Evolutionary conservation across 805 yeast species (phyloP).

Genomic region (Hanseniaspora mollemarum): DNA sequence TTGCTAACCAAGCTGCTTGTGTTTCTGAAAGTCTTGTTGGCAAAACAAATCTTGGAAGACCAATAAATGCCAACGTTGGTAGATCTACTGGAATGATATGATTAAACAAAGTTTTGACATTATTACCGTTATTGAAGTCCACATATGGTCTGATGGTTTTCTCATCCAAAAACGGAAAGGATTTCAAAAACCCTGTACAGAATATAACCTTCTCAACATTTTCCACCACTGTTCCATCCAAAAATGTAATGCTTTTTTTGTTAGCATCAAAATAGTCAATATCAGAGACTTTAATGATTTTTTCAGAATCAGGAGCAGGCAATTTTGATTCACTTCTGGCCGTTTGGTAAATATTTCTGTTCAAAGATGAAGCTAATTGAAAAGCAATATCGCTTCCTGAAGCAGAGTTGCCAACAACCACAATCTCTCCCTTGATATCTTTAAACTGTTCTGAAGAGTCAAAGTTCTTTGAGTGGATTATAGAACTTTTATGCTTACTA

Average conservation of each 20-base stretch:
- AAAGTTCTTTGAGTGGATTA: conserved; percentile 49
- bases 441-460: conserved; percentile 37
- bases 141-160: conserved; percentile 19
- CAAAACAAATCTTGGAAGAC: conserved; percentile 47
- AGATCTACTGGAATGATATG: conserved; percentile 46
- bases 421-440: conserved; percentile 32
- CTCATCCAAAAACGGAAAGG: conserved; percentile 46
- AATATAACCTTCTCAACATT: conserved; percentile 50
- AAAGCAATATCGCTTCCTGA: conserved; percentile 65
- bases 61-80: conserved; percentile 52
- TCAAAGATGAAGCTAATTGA: conserved; percentile 41
- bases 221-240: conserved; percentile 37
- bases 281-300: conserved; percentile 36
- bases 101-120: conserved; percentile 43
- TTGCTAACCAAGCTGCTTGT: conserved; percentile 53
- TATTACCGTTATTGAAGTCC: conserved; percentile 36
- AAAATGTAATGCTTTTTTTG: conserved; percentile 35
- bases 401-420: conserved; percentile 68
- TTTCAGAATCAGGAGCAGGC: conserved; percentile 37
- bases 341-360: conserved; percentile 38
- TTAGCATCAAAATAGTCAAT: conserved; percentile 32
- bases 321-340: conserved; percentile 35
- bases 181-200: conserved; percentile 65
- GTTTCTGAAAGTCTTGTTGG: conserved; percentile 48
- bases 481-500: conserved; percentile 34